Conservation (phyloP, 768 basidiomycete species). For the Amylocystis lapponica region DNA sequence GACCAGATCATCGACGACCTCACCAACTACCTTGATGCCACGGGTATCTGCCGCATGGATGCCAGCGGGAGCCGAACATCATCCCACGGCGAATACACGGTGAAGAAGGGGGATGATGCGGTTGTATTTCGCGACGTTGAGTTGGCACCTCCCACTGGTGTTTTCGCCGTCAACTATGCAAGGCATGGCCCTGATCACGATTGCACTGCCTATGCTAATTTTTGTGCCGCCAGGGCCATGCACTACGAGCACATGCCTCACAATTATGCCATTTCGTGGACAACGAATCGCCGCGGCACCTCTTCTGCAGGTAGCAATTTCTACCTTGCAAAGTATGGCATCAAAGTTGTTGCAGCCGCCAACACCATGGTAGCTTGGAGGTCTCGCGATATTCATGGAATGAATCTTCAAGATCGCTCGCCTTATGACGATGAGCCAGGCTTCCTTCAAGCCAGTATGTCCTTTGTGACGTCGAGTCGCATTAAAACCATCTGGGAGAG, state of each 20-base stretch:
- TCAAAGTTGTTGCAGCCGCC: neutral
- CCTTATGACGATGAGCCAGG: neutral
- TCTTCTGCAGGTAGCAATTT: neutral
- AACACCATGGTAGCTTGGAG: neutral
- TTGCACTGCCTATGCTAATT: neutral
- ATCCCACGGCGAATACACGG: neutral
- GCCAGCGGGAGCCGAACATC: neutral
- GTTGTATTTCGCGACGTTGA: neutral
- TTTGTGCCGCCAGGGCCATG: neutral
- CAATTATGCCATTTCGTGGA: neutral
- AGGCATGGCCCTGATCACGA: neutral
- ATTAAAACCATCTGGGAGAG: no score
- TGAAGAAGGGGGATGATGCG: neutral
- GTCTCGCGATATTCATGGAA: neutral
- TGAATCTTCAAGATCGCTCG: neutral
- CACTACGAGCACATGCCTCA: neutral
- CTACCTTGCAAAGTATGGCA: neutral
- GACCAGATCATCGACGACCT: neutral
- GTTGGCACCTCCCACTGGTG: neutral
- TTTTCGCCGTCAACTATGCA: neutral
- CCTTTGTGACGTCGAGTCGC: no score
- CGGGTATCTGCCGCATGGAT: neutral
- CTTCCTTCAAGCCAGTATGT: no score
- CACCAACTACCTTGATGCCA: neutral
- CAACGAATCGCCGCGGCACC: neutral